These are phyloP conservation scores for Huiozyma sinensis DNA, from an alignment of 805 yeast species.

Conservation along the genomic window DNA sequence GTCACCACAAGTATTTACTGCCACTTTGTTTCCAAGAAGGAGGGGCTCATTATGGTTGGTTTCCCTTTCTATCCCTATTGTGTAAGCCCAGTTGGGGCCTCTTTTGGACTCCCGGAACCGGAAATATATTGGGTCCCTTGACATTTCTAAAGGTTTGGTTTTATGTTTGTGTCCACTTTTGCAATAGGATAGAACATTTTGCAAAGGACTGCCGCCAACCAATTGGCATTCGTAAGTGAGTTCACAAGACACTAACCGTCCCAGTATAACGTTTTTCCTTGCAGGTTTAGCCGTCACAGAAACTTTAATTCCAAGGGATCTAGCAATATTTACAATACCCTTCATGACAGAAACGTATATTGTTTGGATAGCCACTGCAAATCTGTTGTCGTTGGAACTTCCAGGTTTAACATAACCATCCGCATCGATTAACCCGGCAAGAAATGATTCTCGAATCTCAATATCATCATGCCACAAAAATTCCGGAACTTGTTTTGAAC, in stretches of 20 bases:
- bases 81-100: conserved; percentile 11
- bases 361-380: conserved; percentile 27
- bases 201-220: conserved; percentile 14
- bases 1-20: background rate
- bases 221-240: conserved; percentile 20
- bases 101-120: conserved; percentile 12
- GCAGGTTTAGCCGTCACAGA: conserved; percentile 25
- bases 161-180: conserved; percentile 18
- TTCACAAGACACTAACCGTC: conserved; percentile 17
- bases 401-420: conserved; percentile 26
- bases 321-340: conserved; percentile 30
- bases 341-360: conserved; percentile 25
- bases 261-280: conserved; percentile 11
- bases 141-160: conserved; percentile 6
- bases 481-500: conserved; percentile 28
- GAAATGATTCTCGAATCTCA: conserved; percentile 33
- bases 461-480: conserved; percentile 29
- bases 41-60: conserved; percentile 12
- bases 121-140: conserved; percentile 16
- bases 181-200: conserved; percentile 18
- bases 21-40: conserved; percentile 17
- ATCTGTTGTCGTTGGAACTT: conserved; percentile 9
- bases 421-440: conserved; percentile 37
- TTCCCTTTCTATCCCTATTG: conserved; percentile 8
- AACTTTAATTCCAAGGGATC: conserved; percentile 35